phyloP scores from a whole-genome alignment of 768 basidiomycete genomes.

The Mycena pura region DNA sequence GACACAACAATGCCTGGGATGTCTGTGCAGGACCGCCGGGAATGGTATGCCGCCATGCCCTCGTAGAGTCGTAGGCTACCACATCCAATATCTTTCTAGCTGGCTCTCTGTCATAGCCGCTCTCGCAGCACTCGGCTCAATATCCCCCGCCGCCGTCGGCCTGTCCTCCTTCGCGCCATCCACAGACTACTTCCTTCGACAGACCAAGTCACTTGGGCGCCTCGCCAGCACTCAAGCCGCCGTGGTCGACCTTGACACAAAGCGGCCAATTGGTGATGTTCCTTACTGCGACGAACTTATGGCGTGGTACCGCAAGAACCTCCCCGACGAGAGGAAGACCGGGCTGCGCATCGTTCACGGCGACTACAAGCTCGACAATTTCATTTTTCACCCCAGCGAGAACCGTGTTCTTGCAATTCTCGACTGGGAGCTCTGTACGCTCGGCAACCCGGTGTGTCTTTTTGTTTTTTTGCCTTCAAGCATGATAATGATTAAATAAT shows the following conservation, averaged over 20 bases:
- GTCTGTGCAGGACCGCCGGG: conserved; percentile 61
- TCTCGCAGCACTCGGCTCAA: conserved; percentile 69
- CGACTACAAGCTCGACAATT: conserved; percentile 97
- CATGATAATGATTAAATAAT: too few species aligned
- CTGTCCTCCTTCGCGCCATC: conserved; percentile 74
- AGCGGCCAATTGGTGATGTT: conserved; percentile 67
- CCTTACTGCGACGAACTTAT: conserved; percentile 77
- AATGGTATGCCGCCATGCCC: conserved; percentile 63
- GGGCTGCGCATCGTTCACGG: conserved; percentile 93
- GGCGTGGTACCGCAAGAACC: conserved; percentile 74
- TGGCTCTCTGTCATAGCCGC: conserved; percentile 81
- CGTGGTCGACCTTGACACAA: conserved; percentile 69
- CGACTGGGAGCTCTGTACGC: conserved; percentile 97
- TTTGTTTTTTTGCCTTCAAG: not conserved
- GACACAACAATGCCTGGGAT: conserved; percentile 80
- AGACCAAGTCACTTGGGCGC: conserved; percentile 84
- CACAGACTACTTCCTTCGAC: conserved; percentile 89
- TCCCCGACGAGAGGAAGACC: conserved; percentile 78
- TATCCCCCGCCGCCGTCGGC: conserved; percentile 70
- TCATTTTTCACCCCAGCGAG: conserved; percentile 93
- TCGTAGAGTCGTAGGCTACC: not conserved
- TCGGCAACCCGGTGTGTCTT: conserved; percentile 83
- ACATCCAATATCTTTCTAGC: conserved; percentile 43
- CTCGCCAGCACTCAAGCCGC: conserved; percentile 80
- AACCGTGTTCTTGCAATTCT: conserved; percentile 93